Base-by-base conservation (phyloP, 768 basidiomycete genomes). In the Mycena latifolia region DNA sequence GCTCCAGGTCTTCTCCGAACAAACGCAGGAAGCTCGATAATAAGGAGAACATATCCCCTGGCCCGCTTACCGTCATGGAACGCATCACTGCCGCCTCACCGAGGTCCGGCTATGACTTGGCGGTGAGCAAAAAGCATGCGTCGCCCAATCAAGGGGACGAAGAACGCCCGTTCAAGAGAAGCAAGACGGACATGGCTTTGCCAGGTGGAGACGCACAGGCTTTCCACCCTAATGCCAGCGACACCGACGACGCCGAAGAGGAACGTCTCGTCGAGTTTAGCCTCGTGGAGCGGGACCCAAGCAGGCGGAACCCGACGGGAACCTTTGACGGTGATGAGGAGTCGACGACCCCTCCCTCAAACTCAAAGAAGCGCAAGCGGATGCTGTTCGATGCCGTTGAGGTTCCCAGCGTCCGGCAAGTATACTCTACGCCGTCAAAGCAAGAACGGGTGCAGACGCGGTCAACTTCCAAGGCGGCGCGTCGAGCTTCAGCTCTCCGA, bases 31-130 rank as follows among this genome's bases (percentile, higher is more conserved):
- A 66, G 39, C 55, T 76, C 29, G 75, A 72, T 18, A 69, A 89
- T 74, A 92, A 92, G 77, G 91, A 93, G 73, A 92, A 92, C 71
- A 63, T 75, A 33, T 84, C 84, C 0, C 88, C 86, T 35, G 66
- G 76, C 6, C 70, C 70, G 11, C 62, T 72, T 29, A 74, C 78
- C 39, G 79, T 85, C 24, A 66, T 78, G 31, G 88, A 90, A 62
- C 82, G 84, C 31, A 80, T 86, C 51, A 81, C 79, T 1, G 67
- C 75, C 45, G 74, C 74, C n/a, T 79, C 81, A 6, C 81, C 83
- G 45, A 58, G 33, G 46, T 41, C 61, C 22, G 52, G 43, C 24
- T 43, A 61, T 22, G 60, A 66, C 6, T 64, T 69, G 41, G 74
- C 69, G 29, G 67, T 72, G 55, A 73, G 85, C 66, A 89, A 89